Evolutionary conservation across 2,329 filamentous ascomycete genomes (phyloP).

Genomic region (Fusarium decemcellulare): DNA sequence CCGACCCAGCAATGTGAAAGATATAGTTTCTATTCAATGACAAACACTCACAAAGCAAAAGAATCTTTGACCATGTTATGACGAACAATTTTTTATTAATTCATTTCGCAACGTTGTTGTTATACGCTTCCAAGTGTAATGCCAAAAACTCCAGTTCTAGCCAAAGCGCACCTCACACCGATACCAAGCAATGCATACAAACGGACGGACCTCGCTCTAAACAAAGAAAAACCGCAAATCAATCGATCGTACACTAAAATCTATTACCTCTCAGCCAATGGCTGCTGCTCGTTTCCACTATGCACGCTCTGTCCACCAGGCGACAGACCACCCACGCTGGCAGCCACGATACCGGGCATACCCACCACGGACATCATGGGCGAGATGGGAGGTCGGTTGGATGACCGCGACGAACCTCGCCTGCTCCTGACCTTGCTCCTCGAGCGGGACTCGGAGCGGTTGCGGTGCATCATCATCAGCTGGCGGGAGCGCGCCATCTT

Average conservation of each 20-base stretch:
- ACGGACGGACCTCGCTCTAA: background rate
- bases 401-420: conserved; percentile 35
- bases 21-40: too few species aligned
- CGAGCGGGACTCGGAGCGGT: conserved; percentile 38
- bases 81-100: too few species aligned
- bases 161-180: too few species aligned
- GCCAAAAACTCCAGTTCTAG: too few species aligned
- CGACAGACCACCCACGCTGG: conserved; percentile 33
- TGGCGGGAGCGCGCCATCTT: conserved; percentile 34
- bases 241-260: conserved; percentile 25
- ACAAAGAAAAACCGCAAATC: background rate
- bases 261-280: conserved; percentile 1
- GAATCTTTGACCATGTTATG: too few species aligned
- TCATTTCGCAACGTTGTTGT: too few species aligned
- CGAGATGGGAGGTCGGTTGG: conserved; percentile 37
- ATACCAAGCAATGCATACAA: too few species aligned
- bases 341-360: conserved; percentile 40
- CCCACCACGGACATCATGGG: conserved; percentile 42
- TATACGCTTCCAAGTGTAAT: too few species aligned
- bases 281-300: conserved; percentile 18
- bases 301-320: conserved; percentile 20
- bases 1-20: too few species aligned
- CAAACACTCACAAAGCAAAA: too few species aligned
- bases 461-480: conserved; percentile 34
- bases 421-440: conserved; percentile 36